Conservation (phyloP, 768 basidiomycete genomes). For the Pholiota molesta region DNA sequence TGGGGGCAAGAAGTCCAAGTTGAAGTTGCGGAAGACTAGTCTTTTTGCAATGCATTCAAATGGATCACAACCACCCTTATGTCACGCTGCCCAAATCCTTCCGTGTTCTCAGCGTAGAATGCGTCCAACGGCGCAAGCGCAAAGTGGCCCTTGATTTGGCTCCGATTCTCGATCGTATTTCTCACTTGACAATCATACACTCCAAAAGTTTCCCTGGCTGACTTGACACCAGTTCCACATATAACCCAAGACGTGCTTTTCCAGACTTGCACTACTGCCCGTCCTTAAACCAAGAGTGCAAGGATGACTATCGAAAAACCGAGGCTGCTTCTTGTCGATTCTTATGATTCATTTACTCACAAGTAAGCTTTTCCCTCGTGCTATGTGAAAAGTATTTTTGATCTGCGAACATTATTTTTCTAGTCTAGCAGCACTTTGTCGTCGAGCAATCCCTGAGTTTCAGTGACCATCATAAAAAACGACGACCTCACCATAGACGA, state of each 20-base stretch:
- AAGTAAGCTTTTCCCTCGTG: conserved; percentile 54
- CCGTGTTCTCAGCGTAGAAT: neutral
- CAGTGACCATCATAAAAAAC: conserved; percentile 75
- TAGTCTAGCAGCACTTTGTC: conserved; percentile 76
- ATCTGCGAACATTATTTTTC: conserved; percentile 2
- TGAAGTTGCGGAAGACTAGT: neutral
- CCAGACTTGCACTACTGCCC: neutral
- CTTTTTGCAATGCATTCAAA: neutral
- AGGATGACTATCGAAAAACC: conserved; percentile 36
- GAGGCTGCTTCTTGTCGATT: conserved; percentile 74
- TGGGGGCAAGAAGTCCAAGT: neutral
- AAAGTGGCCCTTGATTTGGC: conserved; percentile 1
- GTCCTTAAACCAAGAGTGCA: neutral
- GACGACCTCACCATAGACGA: conserved; percentile 55
- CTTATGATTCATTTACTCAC: conserved; percentile 88
- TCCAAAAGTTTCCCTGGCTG: conserved; percentile 4
- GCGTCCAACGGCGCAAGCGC: neutral
- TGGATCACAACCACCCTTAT: neutral
- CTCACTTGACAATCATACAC: conserved; percentile 1
- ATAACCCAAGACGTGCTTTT: neutral
- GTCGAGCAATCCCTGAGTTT: conserved; percentile 61
- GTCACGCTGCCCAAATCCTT: neutral
- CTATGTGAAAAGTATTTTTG: neutral
- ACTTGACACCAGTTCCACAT: neutral
- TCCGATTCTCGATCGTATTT: conserved; percentile 7